Evolutionary conservation across 2,329 filamentous ascomycete genomes (phyloP).

Genomic region (Verticillium alfalfae): DNA sequence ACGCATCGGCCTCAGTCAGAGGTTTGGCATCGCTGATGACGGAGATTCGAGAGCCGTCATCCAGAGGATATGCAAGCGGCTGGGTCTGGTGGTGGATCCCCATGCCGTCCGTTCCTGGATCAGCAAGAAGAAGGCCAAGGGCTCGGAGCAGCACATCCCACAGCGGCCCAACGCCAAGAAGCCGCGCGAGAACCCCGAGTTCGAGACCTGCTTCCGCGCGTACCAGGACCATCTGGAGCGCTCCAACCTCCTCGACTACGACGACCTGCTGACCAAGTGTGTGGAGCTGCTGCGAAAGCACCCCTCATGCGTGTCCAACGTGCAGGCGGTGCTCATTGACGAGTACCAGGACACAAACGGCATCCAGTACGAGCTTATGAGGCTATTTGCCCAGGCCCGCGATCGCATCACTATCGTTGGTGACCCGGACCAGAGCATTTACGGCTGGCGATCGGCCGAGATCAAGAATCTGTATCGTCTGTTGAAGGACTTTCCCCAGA

Average conservation of each 20-base stretch:
- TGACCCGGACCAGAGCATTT: constrained; percentile 97
- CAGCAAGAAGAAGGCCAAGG: constrained; percentile 58
- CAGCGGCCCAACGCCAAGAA: constrained; percentile 23
- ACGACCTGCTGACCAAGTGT: constrained; percentile 82
- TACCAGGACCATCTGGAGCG: constrained; percentile 72
- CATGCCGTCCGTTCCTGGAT: constrained; percentile 70
- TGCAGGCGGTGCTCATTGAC: constrained; percentile 88
- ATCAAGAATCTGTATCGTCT: constrained; percentile 81
- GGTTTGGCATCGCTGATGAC: constrained; percentile 88
- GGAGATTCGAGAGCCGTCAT: constrained; percentile 75
- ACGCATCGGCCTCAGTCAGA: constrained; percentile 72
- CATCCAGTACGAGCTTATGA: constrained; percentile 93
- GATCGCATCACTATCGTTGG: constrained; percentile 89
- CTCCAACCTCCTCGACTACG: constrained; percentile 87
- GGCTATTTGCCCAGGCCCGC: constrained; percentile 67
- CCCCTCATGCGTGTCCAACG: constrained; percentile 79
- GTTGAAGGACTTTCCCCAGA: constrained; percentile 69
- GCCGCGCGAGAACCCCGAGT: constrained; percentile 45
- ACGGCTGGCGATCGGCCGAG: constrained; percentile 90
- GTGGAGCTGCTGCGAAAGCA: constrained; percentile 69
- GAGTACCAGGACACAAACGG: constrained; percentile 98
- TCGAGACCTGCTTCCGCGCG: constrained; percentile 62
- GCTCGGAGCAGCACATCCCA: constrained; percentile 24
- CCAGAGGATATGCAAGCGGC: constrained; percentile 74
- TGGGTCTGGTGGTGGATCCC: constrained; percentile 63